phyloP scores from a whole-genome alignment of 139 green algal genomes.

The Zygnema cylindricum region DNA sequence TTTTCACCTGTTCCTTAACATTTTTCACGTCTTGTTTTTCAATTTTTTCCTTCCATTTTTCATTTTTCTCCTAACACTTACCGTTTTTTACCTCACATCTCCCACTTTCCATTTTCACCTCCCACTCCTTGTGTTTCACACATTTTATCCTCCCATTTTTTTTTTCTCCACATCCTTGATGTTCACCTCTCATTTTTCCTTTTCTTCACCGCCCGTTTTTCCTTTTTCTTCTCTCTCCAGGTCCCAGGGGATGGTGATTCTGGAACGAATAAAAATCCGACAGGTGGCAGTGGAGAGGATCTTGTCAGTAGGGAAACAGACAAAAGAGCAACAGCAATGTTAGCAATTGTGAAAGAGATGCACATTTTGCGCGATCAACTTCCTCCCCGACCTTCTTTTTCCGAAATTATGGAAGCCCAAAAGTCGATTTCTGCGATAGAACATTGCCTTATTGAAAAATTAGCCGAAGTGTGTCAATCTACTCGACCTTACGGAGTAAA shows the following conservation, averaged over 20 bases:
- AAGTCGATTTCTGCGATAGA: slow-evolving; percentile 4
- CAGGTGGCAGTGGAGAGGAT: neutral
- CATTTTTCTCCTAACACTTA: neutral
- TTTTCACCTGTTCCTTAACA: too few species aligned
- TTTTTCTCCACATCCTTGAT: neutral
- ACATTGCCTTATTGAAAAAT: slow-evolving; percentile 3
- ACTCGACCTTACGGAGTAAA: slow-evolving; percentile 16
- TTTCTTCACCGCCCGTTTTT: neutral
- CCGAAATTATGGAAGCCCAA: neutral
- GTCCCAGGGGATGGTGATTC: too few species aligned
- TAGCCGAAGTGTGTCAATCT: neutral
- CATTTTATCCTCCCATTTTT: neutral
- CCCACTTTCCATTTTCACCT: neutral
- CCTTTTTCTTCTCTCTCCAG: neutral
- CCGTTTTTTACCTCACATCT: neutral
- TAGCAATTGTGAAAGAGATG: neutral
- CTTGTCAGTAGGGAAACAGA: neutral
- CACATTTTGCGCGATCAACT: neutral
- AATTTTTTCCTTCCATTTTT: neutral
- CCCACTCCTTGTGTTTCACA: neutral
- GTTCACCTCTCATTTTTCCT: neutral
- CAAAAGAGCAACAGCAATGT: neutral
- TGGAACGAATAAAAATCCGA: neutral
- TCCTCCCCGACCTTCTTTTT: neutral
- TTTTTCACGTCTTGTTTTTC: too few species aligned